phyloP scores from a whole-genome alignment of 192 early-diverging fungal genomes.

The Coemansia umbellata region DNA sequence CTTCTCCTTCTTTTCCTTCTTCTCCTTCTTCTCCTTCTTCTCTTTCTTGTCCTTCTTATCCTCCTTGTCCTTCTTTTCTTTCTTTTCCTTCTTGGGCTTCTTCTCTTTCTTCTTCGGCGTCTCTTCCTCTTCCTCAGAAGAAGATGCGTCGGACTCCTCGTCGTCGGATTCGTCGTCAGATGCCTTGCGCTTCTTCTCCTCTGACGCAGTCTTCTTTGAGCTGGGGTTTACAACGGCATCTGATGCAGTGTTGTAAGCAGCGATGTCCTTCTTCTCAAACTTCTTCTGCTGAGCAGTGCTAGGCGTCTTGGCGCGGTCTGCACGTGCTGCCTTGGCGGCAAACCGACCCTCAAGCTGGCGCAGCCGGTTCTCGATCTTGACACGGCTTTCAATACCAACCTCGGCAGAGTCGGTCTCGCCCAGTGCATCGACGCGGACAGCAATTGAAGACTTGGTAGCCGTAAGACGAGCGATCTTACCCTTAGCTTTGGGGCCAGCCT shows the following conservation, averaged over 20 bases:
- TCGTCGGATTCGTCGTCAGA: slow-evolving; percentile 21
- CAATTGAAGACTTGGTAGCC: slow-evolving; percentile 87
- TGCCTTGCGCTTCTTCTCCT: slow-evolving; percentile 44
- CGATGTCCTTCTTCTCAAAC: slow-evolving; percentile 49
- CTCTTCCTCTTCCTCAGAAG: slow-evolving; percentile 45
- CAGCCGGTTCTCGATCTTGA: slow-evolving; percentile 84
- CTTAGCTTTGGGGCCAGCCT: slow-evolving; percentile 93
- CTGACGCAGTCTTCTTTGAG: slow-evolving; percentile 11
- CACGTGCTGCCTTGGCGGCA: slow-evolving; percentile 65
- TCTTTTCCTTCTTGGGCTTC: slow-evolving; percentile 45
- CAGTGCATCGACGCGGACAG: slow-evolving; percentile 89
- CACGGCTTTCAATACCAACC: slow-evolving; percentile 80
- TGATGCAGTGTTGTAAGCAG: slow-evolving; percentile 53
- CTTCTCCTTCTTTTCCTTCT: slow-evolving; percentile 37
- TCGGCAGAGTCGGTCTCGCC: slow-evolving; percentile 75
- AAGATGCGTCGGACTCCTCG: slow-evolving; percentile 19
- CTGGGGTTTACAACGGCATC: slow-evolving; percentile 29
- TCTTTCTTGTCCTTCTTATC: slow-evolving; percentile 42
- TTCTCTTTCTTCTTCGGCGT: slow-evolving; percentile 38
- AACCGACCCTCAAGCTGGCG: slow-evolving; percentile 84
- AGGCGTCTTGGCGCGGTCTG: slow-evolving; percentile 55
- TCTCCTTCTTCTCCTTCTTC: slow-evolving; percentile 34
- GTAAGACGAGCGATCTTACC: slow-evolving; percentile 96
- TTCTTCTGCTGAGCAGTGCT: slow-evolving; percentile 38
- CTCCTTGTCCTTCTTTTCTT: slow-evolving; percentile 46